These are phyloP conservation scores for Alnus rubra DNA, from an alignment of 306 rosid species.

Conservation along the genomic window DNA sequence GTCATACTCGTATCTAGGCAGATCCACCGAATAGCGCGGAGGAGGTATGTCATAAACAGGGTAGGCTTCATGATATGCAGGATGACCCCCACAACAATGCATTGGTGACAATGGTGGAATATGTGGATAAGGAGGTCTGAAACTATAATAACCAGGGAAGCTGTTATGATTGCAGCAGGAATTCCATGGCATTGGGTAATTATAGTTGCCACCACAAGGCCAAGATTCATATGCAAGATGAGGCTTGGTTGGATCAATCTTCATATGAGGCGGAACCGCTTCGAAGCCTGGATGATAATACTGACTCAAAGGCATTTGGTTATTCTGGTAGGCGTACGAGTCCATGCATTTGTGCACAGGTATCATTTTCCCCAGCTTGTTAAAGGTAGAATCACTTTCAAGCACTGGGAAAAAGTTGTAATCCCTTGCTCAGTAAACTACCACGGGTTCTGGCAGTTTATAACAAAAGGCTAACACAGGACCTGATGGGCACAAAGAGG, in stretches of 20 bases:
- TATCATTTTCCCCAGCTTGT: slow-evolving; percentile 40
- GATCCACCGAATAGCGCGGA: slow-evolving; percentile 46
- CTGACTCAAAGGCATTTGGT: slow-evolving; percentile 35
- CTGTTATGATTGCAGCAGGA: slow-evolving; percentile 50
- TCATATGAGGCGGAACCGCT: slow-evolving; percentile 38
- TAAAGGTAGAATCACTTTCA: neutral
- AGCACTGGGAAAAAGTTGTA: neutral
- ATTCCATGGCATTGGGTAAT: slow-evolving; percentile 34
- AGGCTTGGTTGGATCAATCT: slow-evolving; percentile 43
- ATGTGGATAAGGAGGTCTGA: slow-evolving; percentile 39
- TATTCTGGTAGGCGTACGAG: slow-evolving; percentile 52
- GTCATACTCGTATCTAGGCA: slow-evolving; percentile 63
- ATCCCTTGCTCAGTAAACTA: neutral
- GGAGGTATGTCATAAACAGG: slow-evolving; percentile 40
- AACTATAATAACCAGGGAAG: slow-evolving; percentile 32
- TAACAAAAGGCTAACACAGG: neutral
- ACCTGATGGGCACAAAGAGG: neutral
- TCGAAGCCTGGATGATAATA: slow-evolving; percentile 32
- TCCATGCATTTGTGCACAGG: slow-evolving; percentile 52
- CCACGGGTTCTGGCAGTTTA: slow-evolving; percentile 14
- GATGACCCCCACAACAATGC: slow-evolving; percentile 37
- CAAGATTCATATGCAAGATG: slow-evolving; percentile 41
- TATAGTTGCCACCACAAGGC: slow-evolving; percentile 39
- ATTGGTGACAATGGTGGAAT: slow-evolving; percentile 38
- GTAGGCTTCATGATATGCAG: slow-evolving; percentile 33